These are phyloP conservation scores for Colletotrichum echinochloae DNA, from an alignment of 2,329 filamentous ascomycete genomes.

Conservation along the genomic window DNA sequence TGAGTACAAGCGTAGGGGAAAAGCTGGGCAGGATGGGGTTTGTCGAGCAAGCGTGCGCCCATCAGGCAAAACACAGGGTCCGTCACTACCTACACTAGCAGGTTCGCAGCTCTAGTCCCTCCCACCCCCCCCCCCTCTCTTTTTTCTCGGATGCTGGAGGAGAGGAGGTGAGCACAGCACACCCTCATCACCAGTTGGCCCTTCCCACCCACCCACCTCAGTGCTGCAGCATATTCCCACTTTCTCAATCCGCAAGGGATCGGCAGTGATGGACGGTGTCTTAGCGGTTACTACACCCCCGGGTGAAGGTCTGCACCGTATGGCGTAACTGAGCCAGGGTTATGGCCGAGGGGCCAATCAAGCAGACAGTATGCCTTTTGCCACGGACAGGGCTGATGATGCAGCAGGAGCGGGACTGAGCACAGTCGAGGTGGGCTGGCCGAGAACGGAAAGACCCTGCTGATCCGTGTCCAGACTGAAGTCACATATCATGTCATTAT, in stretches of 20 bases:
- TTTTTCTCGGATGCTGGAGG: background rate
- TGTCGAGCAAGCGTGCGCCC: slow-evolving; percentile 26
- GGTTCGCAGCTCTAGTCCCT: slow-evolving; percentile 2
- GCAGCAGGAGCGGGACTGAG: slow-evolving; percentile 27
- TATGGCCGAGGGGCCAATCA: slow-evolving; percentile 5
- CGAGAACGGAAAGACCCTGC: slow-evolving; percentile 42
- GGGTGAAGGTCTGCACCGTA: slow-evolving; percentile 32
- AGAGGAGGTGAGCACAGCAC: background rate
- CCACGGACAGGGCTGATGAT: slow-evolving; percentile 41
- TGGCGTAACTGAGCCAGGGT: slow-evolving; percentile 39
- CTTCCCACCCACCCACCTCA: slow-evolving; percentile 25
- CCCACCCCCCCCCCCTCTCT: slow-evolving; percentile 1
- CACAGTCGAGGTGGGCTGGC: slow-evolving; percentile 6
- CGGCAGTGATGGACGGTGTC: slow-evolving; percentile 40
- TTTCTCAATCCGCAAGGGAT: slow-evolving; percentile 35
- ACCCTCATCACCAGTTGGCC: slow-evolving; percentile 21
- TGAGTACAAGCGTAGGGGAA: slow-evolving; percentile 36
- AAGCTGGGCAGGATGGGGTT: slow-evolving; percentile 38
- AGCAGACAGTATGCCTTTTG: slow-evolving; percentile 12
- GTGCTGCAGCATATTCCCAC: slow-evolving; percentile 29
- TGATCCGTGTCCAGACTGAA: slow-evolving; percentile 39
- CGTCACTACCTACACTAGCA: slow-evolving; percentile 35
- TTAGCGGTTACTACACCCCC: slow-evolving; percentile 27
- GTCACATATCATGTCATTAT: slow-evolving; percentile 37
- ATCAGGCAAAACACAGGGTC: slow-evolving; percentile 39